Base-by-base conservation (phyloP, 805 yeast species). In the Priceomyces melissophilus region DNA sequence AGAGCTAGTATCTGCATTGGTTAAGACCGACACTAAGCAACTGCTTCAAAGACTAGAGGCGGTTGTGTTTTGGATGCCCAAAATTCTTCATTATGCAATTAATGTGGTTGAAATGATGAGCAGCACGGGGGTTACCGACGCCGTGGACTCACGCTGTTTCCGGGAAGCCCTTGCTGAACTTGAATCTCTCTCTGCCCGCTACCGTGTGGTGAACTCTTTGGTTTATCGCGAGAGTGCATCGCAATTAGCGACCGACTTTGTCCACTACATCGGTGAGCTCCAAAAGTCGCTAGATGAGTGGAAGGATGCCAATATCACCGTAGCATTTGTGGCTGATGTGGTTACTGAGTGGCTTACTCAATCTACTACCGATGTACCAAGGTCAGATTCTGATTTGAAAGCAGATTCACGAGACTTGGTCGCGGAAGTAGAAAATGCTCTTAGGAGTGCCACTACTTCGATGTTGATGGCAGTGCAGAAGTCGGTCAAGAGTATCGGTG, bases 381-480 rank as follows among this genome's bases (percentile, higher is more conserved):
- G 4, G 4, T 5, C 4, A 4, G 8, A 20, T 8, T 4, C 25
- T 8, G 25, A 20, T 20, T 5, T 20, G 7, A 20, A 20, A 8
- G 25, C 25, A 20, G 25, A 20, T 4, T 20, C 25, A 20, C 7
- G 25, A 8, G 25, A 20, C 8, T 20, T 20, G 25, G 33, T 31
- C 10, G 17, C 17, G 10, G n/a, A 6, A 4, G 25, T 32, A 33
- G 88, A 84, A 47, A 36, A 41, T 2, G 50, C 64, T 2, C 67
- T 82, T 43, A 68, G 82, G 40, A 65, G 72, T 14, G 52, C 85
- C 3, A 69, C 81, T 3, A 76, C 76, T 12, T 72, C 83, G 2
- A 72, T 87, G 13, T 61, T 89, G 40, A 68, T 90, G 25, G 73
- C 83, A 0, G 74, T 85, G 49, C 97, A 90, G 60, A 76, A 77